Evolutionary conservation across 2,329 filamentous ascomycete species (phyloP), one percentile per base, ranked within the genome.

Genomic region (Calonectria leucothoes): DNA sequence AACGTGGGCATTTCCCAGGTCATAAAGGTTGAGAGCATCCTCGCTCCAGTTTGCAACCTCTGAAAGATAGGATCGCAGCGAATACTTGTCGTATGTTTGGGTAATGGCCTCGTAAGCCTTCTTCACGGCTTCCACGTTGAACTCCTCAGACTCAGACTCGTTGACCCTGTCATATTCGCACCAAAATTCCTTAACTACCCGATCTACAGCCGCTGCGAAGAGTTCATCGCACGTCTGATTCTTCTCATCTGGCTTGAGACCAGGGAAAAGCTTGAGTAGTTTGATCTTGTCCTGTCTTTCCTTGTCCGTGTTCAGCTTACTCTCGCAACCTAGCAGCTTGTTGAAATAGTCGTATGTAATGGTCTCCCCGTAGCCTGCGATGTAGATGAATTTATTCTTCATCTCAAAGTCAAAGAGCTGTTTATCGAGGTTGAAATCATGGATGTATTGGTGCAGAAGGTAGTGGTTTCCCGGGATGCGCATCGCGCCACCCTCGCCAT

Each of bases 1-100:
- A 25, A 49, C 45, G n/a, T 49, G 72, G 67, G 61, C 65, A 42
- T 27, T 69, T 78, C 45, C 45, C n/a, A 49, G 25, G 12, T 49
- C 45, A 25, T 49, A 49, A 8, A 49, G n/a, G 45, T 49, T 49
- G 8, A 49, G 8, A 2, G 45, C 45, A n/a, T 49, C 45, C n/a
- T 49, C 45, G 45, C 45, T 49, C 20, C 45, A 49, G 3, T 49
- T 49, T 20, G 45, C 45, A 8, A 7, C 1, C n/a, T 49, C 45
- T 12, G 45, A n/a, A 23, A 49, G n/a, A n/a, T 49, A 49, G 10
- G 45, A 49, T 11, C 45, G 45, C 6, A 49, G 45, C 45, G 45
- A 49, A 49, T 25, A 49, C 10, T 12, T 49, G n/a, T 49, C 45
- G n/a, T 23, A 49, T 12, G 20, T n/a, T 3, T 11, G 6, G n/a